Percentiles rank a stretch among this genome's conserved stretches.
These are phyloP conservation scores for Exophiala sp. DNA, from an alignment of 2,329 filamentous ascomycete species.

Conservation along the genomic window DNA sequence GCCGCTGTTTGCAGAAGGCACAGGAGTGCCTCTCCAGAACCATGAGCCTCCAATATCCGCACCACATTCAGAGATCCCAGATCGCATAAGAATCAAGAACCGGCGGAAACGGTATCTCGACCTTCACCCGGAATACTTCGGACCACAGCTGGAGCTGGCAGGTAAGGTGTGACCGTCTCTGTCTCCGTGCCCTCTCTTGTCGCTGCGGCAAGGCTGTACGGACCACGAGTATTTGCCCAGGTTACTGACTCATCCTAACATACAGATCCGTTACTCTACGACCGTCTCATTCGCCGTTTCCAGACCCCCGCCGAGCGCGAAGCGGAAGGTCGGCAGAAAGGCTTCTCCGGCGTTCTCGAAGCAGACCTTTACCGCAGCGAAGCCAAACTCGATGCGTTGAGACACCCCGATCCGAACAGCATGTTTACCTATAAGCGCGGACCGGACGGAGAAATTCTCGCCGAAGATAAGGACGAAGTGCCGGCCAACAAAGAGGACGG, in stretches of 20 bases:
- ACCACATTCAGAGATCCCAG: constrained; percentile 10
- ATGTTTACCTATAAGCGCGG: constrained; percentile 48
- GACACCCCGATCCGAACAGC: constrained; percentile 47
- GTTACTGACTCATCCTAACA: constrained; percentile 9
- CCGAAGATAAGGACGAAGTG: constrained; percentile 54
- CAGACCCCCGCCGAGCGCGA: constrained; percentile 28
- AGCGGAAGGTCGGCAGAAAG: constrained; percentile 62
- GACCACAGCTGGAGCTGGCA: constrained; percentile 55
- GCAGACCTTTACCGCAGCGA: constrained; percentile 71
- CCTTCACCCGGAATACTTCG: constrained; percentile 66
- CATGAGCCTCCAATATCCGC: constrained; percentile 9
- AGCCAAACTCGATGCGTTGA: constrained; percentile 61
- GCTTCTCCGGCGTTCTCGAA: constrained; percentile 72
- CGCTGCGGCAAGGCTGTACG: neutral
- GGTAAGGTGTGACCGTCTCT: constrained; percentile 47
- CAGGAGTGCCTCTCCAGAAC: constrained; percentile 16
- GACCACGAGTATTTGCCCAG: constrained; percentile 3
- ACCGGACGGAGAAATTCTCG: constrained; percentile 51
- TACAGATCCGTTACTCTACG: constrained; percentile 72
- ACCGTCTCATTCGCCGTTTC: constrained; percentile 63
- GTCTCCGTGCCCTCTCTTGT: too few species aligned
- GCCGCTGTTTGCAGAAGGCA: constrained; percentile 18
- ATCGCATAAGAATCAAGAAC: constrained; percentile 60
- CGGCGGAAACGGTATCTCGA: constrained; percentile 70
- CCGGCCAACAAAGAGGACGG: constrained; percentile 61